Conservation (phyloP, 257 asterid genomes). For the Primulina tabacum region DNA sequence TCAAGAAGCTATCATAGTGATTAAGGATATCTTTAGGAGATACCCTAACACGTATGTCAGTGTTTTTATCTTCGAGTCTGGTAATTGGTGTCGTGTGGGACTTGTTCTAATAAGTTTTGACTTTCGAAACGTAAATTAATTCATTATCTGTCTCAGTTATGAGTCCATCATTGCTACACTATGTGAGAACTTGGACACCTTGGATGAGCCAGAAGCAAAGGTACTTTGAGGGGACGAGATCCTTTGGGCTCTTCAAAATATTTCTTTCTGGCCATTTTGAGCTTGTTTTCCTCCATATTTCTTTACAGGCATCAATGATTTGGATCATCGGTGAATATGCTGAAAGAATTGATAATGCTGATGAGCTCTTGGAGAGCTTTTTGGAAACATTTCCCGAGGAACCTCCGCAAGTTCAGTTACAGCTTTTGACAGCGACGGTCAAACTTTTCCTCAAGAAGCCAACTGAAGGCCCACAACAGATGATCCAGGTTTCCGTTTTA, state of each 20-base stretch:
- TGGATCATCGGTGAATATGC: constrained; percentile 99
- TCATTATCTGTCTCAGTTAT: constrained; percentile 46
- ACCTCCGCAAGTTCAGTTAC: constrained; percentile 96
- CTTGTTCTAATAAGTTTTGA: constrained; percentile 19
- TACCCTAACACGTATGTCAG: constrained; percentile 93
- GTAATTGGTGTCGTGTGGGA: constrained; percentile 13
- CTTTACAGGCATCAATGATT: constrained; percentile 93
- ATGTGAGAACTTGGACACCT: constrained; percentile 95
- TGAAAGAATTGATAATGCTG: constrained; percentile 99
- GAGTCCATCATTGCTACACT: constrained; percentile 98
- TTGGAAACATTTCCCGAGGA: constrained; percentile 97
- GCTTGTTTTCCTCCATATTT: constrained; percentile 24
- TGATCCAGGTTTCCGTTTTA: constrained; percentile 76
- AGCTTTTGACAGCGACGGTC: constrained; percentile 94
- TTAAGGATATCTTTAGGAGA: constrained; percentile 97
- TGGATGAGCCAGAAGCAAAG: constrained; percentile 99
- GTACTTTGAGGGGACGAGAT: constrained; percentile 37
- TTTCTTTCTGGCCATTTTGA: constrained; percentile 22
- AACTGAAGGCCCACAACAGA: constrained; percentile 99
- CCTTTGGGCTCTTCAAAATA: constrained; percentile 15
- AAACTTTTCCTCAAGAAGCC: constrained; percentile 98
- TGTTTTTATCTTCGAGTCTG: constrained; percentile 16
- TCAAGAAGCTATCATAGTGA: constrained; percentile 99
- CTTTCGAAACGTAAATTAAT: constrained; percentile 7
- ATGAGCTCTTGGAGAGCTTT: constrained; percentile 98